Evolutionary conservation across 345 rosid species (phyloP).

Genomic region (thale cress (Arabidopsis thaliana)): DNA sequence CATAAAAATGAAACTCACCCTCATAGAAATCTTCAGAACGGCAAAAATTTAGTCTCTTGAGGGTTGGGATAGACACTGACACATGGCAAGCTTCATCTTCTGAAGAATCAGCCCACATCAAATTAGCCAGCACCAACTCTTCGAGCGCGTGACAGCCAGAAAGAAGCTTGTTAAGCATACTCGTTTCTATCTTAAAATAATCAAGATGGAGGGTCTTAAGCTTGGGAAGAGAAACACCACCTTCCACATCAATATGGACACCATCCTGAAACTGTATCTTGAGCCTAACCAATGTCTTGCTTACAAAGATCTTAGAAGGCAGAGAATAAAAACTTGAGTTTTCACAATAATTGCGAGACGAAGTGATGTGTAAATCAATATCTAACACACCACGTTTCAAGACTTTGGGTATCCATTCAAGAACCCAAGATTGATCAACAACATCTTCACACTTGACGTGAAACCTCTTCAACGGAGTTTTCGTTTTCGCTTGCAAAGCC

Average conservation of each 20-base stretch:
- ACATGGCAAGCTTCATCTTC: not conserved
- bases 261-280: not conserved
- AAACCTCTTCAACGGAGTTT: not conserved
- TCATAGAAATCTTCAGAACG: not conserved
- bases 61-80: not conserved
- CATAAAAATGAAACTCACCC: no score
- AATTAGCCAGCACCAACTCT: not conserved
- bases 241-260: not conserved
- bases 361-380: not conserved
- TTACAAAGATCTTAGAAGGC: not conserved
- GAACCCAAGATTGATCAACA: not conserved
- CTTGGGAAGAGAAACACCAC: not conserved
- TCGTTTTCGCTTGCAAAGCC: not conserved
- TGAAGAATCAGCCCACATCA: not conserved
- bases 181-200: not conserved
- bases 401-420: not conserved
- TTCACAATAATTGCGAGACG: not conserved
- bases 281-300: not conserved
- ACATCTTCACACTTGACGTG: not conserved
- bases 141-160: not conserved
- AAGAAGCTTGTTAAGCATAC: not conserved
- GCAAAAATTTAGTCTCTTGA: not conserved
- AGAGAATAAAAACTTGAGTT: not conserved
- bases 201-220: not conserved
- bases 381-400: conserved; percentile 13